These are phyloP conservation scores for Botryobasidium botryosum DNA, from an alignment of 768 basidiomycete species.

Conservation along the genomic window DNA sequence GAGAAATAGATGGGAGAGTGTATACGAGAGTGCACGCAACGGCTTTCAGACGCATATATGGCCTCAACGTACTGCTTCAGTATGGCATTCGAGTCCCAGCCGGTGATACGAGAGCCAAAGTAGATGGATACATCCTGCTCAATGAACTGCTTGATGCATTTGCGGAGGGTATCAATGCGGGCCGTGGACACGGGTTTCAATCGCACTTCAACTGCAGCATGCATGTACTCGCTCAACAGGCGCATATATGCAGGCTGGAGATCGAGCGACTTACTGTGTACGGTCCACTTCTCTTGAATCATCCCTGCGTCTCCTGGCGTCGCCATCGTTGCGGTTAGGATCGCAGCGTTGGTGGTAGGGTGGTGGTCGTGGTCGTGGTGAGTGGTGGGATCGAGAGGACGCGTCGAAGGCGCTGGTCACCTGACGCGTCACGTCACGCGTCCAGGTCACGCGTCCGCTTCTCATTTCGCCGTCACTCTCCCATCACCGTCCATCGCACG, in stretches of 20 bases:
- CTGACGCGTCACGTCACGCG: no score
- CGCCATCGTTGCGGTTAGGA: no score
- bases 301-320: no score
- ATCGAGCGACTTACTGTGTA: conserved; percentile 40
- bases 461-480: no score
- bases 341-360: no score
- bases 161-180: conserved; percentile 59
- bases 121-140: conserved; percentile 43
- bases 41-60: conserved; percentile 44
- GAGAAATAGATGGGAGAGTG: conserved; percentile 3
- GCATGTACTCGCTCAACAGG: no score
- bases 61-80: conserved; percentile 60
- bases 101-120: conserved; percentile 51
- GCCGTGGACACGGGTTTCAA: conserved; percentile 48
- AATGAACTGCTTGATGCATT: conserved; percentile 40
- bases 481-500: no score
- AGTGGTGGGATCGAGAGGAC: no score
- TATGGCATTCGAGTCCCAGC: conserved; percentile 63
- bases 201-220: conserved; percentile 70
- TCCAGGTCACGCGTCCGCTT: no score
- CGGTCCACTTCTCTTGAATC: conserved; percentile 32
- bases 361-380: not conserved
- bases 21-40: conserved; percentile 15
- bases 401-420: no score
- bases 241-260: no score